These are phyloP conservation scores for Fusarium praegraminearum DNA, from an alignment of 2,329 filamentous ascomycete genomes.

Conservation along the genomic window DNA sequence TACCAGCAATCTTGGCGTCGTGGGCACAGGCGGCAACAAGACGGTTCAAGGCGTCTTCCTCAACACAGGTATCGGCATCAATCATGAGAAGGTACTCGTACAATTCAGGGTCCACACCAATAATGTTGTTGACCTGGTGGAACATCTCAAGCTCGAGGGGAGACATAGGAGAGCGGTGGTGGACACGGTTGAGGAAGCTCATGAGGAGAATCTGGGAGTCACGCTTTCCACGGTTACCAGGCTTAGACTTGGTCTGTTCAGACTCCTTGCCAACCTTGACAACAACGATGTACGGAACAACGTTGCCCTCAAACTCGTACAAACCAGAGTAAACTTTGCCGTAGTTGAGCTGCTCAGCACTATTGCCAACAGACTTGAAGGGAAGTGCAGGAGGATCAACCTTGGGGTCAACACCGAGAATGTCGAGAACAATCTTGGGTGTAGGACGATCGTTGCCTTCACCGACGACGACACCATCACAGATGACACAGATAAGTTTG, in stretches of 20 bases:
- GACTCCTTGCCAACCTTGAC: conserved; percentile 98
- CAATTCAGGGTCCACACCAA: conserved; percentile 95
- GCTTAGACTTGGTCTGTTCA: conserved; percentile 89
- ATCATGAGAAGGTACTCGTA: conserved; percentile 99
- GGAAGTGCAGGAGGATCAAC: conserved; percentile 93
- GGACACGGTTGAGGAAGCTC: conserved; percentile 98
- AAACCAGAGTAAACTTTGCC: conserved; percentile 98
- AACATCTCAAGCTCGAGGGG: conserved; percentile 98
- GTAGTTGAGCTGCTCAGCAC: conserved; percentile 95
- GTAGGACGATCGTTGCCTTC: conserved; percentile 96
- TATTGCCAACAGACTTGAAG: conserved; percentile 91
- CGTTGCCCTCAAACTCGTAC: conserved; percentile 97
- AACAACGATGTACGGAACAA: conserved; percentile 94
- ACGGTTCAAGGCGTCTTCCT: conserved; percentile 90
- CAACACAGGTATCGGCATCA: conserved; percentile 95
- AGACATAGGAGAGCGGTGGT: conserved; percentile 93
- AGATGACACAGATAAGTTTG: conserved; percentile 96
- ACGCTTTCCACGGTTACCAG: conserved; percentile 97
- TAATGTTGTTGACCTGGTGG: conserved; percentile 99
- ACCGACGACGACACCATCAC: conserved; percentile 96
- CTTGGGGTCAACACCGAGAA: conserved; percentile 96
- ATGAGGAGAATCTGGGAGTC: conserved; percentile 96
- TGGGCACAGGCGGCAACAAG: conserved; percentile 93
- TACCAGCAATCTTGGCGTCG: conserved; percentile 95
- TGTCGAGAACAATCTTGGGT: conserved; percentile 96